Evolutionary conservation across 31 red algal genomes (phyloP), one percentile per base, ranked within the genome.

Genomic region (Bonnemaisonia californica): DNA sequence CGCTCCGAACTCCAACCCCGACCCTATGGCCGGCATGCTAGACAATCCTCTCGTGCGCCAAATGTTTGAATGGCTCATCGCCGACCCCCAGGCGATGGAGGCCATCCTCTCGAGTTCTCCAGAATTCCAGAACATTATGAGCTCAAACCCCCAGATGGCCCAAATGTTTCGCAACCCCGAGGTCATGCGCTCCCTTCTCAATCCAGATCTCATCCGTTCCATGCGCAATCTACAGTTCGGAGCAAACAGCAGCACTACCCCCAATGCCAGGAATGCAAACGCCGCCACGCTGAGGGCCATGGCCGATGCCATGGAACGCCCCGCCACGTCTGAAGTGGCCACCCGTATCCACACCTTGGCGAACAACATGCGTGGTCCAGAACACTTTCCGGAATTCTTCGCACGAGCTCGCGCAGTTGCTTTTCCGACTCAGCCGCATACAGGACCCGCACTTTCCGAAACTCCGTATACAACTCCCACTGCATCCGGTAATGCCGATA

Each of bases 81-180:
- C 58, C 28, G 77, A 99, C 54, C 97, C 97, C 47, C 79, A 93
- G 38, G 86, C 82, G 78, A 35, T 95, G 48, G 79, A 95, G 81
- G 68, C 77, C 0, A 86, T 99, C 70, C 68, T 96, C 5, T 65
- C 74, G 1, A 79, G 65, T 36, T 87, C 93, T 55, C 97, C 93
- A 23, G 74, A 84, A 42, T 32, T 95, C 3, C 77, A 88, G 66
- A 33, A 65, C 18, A 83, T 87, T 62, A 42, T 86, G 4, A 62
- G 78, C 27, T 65, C 38, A 23, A 95, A 99, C 68, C 97, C 97
- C 22, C 79, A 99, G 74, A 74, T 99, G 79, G 81, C 75, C 29
- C 76, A 82, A 41, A 79, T 86, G 68, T 57, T 99, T n/a, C 81
- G 84, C 38, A 91, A 99, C 67, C 90, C 93, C 12, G 89, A 96